Base-by-base conservation (phyloP, 495 filamentous ascomycete species). In the Annulohypoxylon bovei region DNA sequence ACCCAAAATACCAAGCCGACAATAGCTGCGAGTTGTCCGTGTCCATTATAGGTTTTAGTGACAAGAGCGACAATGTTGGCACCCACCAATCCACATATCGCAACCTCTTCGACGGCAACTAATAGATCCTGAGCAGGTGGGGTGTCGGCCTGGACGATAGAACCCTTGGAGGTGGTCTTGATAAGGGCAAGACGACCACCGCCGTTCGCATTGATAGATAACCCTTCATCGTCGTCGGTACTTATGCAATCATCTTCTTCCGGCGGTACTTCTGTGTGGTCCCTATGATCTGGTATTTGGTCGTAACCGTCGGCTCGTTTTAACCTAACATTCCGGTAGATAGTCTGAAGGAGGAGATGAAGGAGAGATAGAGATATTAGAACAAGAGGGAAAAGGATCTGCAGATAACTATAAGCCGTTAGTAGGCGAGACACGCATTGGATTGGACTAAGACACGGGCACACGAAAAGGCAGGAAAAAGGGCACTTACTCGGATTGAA, bases 401-500 rank as follows among this genome's bases (percentile, higher is more conserved):
- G 91, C 42, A 99, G 87, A 76, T 92, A 93, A 77, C 95, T 98
- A 78, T 73, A 59, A 9, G 65, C 71, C 39, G 79, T 77, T 58
- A 57, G 62, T 28, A 53, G 35, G 65, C 40, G 23, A 39, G 39
- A 65, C 55, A 65, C 3, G 39, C 54, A 25, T 42, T 11, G 9
- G 9, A 32, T 52, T 20, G 9, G 35, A 46, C 33, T 37, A 23
- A 16, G 8, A 54, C 25, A 74, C 6, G 12, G 8, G 56, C 49
- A 16, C 57, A 61, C 28, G 61, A 28, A 28, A 33, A 60, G 11
- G 28, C 23, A 27, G 11, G n/a, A 27, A 50, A 28, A 14, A 50
- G 20, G 37, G 18, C 2, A 81, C 92, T 80, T 80, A 97, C 95
- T 96, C 93, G 83, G 87, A 88, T 75, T 93, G 90, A 76, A 99